Base-by-base conservation (phyloP, 345 rosid species). In the Cardamine chenopodiifolia region DNA sequence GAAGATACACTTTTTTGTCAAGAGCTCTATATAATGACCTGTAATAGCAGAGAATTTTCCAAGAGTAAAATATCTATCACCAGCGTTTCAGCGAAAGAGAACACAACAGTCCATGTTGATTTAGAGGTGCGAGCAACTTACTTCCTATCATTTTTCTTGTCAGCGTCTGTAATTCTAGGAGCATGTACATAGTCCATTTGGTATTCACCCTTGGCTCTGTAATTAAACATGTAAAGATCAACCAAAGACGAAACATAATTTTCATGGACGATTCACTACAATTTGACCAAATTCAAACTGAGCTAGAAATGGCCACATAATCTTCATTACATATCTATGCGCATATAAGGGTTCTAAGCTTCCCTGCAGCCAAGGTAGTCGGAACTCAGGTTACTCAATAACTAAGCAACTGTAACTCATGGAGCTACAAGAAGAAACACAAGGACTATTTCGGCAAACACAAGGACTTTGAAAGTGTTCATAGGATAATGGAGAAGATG, bases 111-210 rank as follows among this genome's bases (percentile, higher is more conserved):
- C 4, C 40, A 59, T 8, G 13, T 11, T 0, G 0, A 12, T 17
- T n/a, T 13, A 29, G 14, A 13, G 62, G 31, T 8, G 34, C 13
- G 0, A 53, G 34, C 1, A 75, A 65, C 93, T 85, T 89, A 90
- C 98, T 87, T 95, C 82, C 68, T 88, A 66, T 92, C 97, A 72
- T 90, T 92, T 11, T 57, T 75, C 84, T 90, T 85, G 86, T 95
- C 96, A 58, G 97, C 98, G 80, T 95, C 97, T 1, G 96, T 90
- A 75, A 89, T 77, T 73, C 98, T 84, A 13, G 98, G 92, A 80
- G 99, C 97, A 42, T 98, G 99, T 44, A 75, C 83, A 56, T 92
- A 92, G 68, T 90, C 97, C 78, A 95, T 90, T 59, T 92, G 99
- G 79, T 90, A 92, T 73, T 90, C 96, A 65, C 96, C 99, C 81